These are phyloP conservation scores for peach (Prunus persica) DNA, from an alignment of 306 rosid genomes.

Conservation along the genomic window DNA sequence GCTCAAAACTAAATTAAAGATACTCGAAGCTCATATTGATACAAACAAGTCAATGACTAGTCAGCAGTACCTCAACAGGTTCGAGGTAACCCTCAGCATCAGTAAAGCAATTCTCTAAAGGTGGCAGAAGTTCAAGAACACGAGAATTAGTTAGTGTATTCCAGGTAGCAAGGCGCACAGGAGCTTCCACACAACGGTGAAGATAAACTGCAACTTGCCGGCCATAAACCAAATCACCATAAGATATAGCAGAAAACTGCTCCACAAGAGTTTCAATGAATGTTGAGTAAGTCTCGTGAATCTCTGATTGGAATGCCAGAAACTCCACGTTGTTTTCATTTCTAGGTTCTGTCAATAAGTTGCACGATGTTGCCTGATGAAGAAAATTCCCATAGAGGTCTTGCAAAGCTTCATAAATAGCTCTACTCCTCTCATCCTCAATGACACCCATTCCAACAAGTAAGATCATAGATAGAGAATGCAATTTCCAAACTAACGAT, in stretches of 20 bases:
- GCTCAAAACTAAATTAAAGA: neutral
- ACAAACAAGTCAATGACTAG: constrained; percentile 4
- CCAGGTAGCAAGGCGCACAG: constrained; percentile 79
- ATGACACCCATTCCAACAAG: constrained; percentile 78
- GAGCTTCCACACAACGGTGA: constrained; percentile 69
- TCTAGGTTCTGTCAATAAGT: constrained; percentile 19
- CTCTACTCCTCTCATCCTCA: constrained; percentile 69
- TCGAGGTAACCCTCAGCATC: constrained; percentile 75
- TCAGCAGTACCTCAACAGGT: constrained; percentile 71
- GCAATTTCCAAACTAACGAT: constrained; percentile 87
- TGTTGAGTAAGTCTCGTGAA: constrained; percentile 68
- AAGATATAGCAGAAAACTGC: constrained; percentile 83
- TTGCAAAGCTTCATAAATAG: constrained; percentile 75
- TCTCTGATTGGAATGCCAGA: constrained; percentile 68
- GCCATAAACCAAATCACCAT: constrained; percentile 75
- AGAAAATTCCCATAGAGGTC: constrained; percentile 76
- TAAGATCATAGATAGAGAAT: constrained; percentile 77
- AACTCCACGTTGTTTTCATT: constrained; percentile 44
- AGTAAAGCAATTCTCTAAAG: constrained; percentile 65
- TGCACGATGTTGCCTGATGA: constrained; percentile 43
- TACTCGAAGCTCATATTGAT: neutral
- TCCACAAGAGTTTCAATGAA: constrained; percentile 83
- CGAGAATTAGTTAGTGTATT: constrained; percentile 63
- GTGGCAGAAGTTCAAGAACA: constrained; percentile 92
- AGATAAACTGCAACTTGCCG: constrained; percentile 90